Evolutionary conservation across 1,284 basidiomycete genomes (phyloP).

Genomic region (Ganoderma lingzhi): DNA sequence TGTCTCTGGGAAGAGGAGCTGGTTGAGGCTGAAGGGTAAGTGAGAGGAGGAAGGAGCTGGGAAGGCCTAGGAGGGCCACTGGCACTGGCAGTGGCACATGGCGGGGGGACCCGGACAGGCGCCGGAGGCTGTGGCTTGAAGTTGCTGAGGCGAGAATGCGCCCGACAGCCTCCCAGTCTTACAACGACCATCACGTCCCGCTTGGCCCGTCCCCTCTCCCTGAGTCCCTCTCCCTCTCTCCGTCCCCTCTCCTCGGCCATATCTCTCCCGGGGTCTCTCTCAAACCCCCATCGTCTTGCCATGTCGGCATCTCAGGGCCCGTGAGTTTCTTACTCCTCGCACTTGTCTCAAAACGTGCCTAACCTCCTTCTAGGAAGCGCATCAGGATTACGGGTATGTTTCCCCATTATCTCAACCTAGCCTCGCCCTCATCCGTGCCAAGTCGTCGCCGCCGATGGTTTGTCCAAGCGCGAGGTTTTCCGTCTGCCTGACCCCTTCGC

Average conservation of each 20-base stretch:
- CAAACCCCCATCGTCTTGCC: slow-evolving; percentile 19
- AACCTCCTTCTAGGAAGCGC: slow-evolving; percentile 43
- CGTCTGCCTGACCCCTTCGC: slow-evolving; percentile 96
- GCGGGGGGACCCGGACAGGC: slow-evolving; percentile 8
- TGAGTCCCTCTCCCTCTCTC: background rate
- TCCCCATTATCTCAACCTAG: slow-evolving; percentile 1
- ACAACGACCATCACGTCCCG: slow-evolving; percentile 21
- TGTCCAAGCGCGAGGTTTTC: slow-evolving; percentile 92
- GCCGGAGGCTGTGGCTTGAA: slow-evolving; percentile 25
- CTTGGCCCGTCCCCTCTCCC: background rate
- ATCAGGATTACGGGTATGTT: slow-evolving; percentile 49
- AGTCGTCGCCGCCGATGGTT: slow-evolving; percentile 91
- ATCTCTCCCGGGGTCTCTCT: slow-evolving; percentile 4
- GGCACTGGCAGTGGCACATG: background rate
- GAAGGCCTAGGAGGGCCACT: too few species aligned
- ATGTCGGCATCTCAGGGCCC: slow-evolving; percentile 39
- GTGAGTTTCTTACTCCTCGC: slow-evolving; percentile 30
- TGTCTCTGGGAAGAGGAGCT: background rate
- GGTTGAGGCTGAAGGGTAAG: background rate
- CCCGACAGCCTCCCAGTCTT: slow-evolving; percentile 21
- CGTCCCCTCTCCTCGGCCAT: background rate
- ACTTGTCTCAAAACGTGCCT: slow-evolving; percentile 17
- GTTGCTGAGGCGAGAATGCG: slow-evolving; percentile 4
- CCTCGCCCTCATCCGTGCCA: slow-evolving; percentile 24
- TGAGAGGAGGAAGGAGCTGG: background rate